Conservation (phyloP, 208 protist genomes). For the Leishmania braziliensis region DNA sequence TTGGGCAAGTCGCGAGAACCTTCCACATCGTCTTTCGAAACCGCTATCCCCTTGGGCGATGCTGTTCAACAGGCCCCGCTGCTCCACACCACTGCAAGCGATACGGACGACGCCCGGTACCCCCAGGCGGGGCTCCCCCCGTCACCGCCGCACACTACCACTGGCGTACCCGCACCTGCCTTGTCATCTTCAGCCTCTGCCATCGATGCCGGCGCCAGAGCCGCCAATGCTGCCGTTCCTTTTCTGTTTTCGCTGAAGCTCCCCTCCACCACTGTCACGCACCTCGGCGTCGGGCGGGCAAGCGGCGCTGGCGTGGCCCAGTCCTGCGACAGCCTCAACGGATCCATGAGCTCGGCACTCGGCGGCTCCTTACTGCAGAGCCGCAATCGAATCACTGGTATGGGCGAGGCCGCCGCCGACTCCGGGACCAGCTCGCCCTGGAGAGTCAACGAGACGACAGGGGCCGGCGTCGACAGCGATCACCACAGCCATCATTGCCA, state of each 20-base stretch:
- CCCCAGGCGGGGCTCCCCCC: neutral
- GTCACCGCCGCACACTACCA: conserved; percentile 1
- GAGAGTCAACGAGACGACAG: neutral
- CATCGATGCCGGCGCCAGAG: conserved; percentile 8
- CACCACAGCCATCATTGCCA: conserved; percentile 6
- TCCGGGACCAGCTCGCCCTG: neutral
- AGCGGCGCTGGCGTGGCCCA: neutral
- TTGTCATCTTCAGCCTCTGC: neutral
- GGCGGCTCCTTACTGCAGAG: neutral
- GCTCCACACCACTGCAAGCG: neutral
- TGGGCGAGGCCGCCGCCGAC: neutral
- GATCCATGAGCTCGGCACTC: neutral
- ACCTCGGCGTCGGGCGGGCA: neutral
- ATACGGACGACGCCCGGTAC: neutral
- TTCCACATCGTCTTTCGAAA: neutral
- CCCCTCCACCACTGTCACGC: conserved; percentile 7
- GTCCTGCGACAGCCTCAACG: conserved; percentile 8
- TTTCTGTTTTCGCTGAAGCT: conserved; percentile 29
- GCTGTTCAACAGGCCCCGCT: neutral
- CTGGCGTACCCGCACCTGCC: neutral
- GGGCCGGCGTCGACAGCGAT: neutral
- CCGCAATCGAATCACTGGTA: neutral
- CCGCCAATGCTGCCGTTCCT: neutral
- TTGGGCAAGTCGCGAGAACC: neutral
- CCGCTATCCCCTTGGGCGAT: neutral